Percentiles rank a stretch among this genome's conserved stretches.
Conservation (phyloP, 176 grass and related monocot genomes). For the Zea luxurians region DNA sequence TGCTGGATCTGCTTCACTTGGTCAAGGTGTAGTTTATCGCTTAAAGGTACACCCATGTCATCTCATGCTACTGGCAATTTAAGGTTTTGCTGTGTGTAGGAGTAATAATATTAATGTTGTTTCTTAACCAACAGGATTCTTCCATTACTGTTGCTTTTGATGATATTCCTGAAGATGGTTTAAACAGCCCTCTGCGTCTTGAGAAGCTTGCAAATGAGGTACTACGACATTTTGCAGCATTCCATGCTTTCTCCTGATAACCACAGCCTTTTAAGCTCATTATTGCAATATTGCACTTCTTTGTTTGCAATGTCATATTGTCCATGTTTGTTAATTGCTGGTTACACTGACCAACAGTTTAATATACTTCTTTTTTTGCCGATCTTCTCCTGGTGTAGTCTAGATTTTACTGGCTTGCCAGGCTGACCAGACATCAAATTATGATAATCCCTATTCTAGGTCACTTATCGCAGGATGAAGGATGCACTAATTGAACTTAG, state of each 20-base stretch:
- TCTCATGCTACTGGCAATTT: neutral
- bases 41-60: slow-evolving; percentile 65
- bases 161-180: slow-evolving; percentile 96
- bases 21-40: slow-evolving; percentile 94
- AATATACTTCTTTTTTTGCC: neutral
- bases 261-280: neutral
- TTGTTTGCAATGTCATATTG: slow-evolving; percentile 13
- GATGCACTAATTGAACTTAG: slow-evolving; percentile 87
- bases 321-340: neutral
- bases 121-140: slow-evolving; percentile 71
- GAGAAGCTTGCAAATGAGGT: slow-evolving; percentile 99
- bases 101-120: slow-evolving; percentile 1
- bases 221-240: slow-evolving; percentile 18
- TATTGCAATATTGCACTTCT: neutral
- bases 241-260: neutral
- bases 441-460: slow-evolving; percentile 58
- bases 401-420: slow-evolving; percentile 13
- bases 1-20: slow-evolving; percentile 59
- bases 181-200: slow-evolving; percentile 87
- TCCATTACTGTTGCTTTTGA: slow-evolving; percentile 92
- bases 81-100: neutral
- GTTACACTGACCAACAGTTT: neutral
- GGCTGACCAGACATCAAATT: slow-evolving; percentile 22
- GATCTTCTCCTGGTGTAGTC: neutral
- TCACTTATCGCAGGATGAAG: slow-evolving; percentile 94